Evolutionary conservation across 805 yeast species (phyloP).

Genomic region (Cyberlindnera meyerae): DNA sequence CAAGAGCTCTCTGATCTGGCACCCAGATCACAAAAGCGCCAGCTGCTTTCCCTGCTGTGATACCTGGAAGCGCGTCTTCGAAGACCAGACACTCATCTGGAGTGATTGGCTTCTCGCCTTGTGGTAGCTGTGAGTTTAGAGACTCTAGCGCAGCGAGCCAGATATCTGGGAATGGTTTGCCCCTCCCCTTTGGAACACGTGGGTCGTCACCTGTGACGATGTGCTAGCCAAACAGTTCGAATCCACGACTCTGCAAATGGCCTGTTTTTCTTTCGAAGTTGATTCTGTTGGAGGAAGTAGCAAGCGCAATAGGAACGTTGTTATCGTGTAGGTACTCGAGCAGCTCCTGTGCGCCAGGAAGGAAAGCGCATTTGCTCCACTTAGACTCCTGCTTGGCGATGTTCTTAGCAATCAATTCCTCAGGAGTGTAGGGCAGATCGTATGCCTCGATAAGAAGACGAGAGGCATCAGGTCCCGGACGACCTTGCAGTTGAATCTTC

Average conservation of each 20-base stretch:
- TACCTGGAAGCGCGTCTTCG: slow-evolving; percentile 96
- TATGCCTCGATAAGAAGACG: slow-evolving; percentile 62
- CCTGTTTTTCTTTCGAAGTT: slow-evolving; percentile 70
- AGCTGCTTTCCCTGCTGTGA: slow-evolving; percentile 74
- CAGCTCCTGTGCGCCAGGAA: slow-evolving; percentile 84
- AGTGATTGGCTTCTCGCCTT: slow-evolving; percentile 39
- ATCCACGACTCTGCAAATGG: slow-evolving; percentile 54
- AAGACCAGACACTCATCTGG: slow-evolving; percentile 84
- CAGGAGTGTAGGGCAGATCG: slow-evolving; percentile 60
- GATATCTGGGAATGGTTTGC: slow-evolving; percentile 92
- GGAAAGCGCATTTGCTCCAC: slow-evolving; percentile 62
- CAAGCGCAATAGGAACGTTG: slow-evolving; percentile 78
- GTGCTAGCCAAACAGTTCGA: slow-evolving; percentile 58
- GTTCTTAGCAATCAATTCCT: slow-evolving; percentile 53
- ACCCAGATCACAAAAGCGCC: slow-evolving; percentile 91
- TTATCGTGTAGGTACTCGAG: slow-evolving; percentile 46
- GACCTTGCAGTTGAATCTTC: slow-evolving; percentile 82
- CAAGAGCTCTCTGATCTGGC: slow-evolving; percentile 73
- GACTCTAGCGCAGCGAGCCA: slow-evolving; percentile 78
- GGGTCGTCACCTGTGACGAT: slow-evolving; percentile 87
- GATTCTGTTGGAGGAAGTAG: slow-evolving; percentile 69
- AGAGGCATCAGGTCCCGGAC: slow-evolving; percentile 65
- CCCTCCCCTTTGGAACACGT: slow-evolving; percentile 76
- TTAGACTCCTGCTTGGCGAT: slow-evolving; percentile 41
- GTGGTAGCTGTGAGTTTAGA: slow-evolving; percentile 51